Conservation (phyloP, 1,284 basidiomycete species). For the Taiwanofungus camphoratus region DNA sequence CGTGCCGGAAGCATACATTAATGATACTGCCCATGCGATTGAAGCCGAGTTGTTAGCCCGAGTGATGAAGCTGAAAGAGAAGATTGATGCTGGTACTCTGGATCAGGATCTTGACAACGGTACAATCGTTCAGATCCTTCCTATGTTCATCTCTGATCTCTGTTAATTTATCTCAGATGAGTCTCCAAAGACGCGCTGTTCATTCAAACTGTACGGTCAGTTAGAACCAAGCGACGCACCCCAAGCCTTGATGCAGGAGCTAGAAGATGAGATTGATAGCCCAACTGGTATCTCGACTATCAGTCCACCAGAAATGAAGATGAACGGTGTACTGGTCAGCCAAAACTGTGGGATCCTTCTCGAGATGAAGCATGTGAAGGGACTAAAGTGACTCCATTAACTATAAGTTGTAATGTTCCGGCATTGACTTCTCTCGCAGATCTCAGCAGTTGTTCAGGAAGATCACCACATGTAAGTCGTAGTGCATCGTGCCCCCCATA, state of each 20-base stretch:
- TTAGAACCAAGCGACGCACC: slow-evolving; percentile 48
- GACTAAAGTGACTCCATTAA: slow-evolving; percentile 49
- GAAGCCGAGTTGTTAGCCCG: slow-evolving; percentile 59
- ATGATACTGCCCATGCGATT: slow-evolving; percentile 60
- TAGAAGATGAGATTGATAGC: slow-evolving; percentile 65
- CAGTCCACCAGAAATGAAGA: slow-evolving; percentile 44
- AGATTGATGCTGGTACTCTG: slow-evolving; percentile 57
- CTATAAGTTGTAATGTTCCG: slow-evolving; percentile 13
- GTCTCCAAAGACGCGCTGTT: slow-evolving; percentile 46
- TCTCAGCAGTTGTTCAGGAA: slow-evolving; percentile 72
- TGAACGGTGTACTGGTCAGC: slow-evolving; percentile 68
- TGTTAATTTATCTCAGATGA: slow-evolving; percentile 40
- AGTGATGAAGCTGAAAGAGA: slow-evolving; percentile 52
- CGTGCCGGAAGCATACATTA: slow-evolving; percentile 48
- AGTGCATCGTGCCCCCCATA: no score
- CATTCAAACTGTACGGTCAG: slow-evolving; percentile 62
- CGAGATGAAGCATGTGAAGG: slow-evolving; percentile 58
- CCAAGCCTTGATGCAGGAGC: slow-evolving; percentile 50
- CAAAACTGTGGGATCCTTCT: slow-evolving; percentile 74
- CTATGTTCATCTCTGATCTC: neutral
- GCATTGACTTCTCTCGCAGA: slow-evolving; percentile 21
- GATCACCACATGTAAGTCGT: slow-evolving; percentile 70
- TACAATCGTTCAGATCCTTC: slow-evolving; percentile 1
- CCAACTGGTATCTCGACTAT: slow-evolving; percentile 67
- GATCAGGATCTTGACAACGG: slow-evolving; percentile 33